A percentile compares a stretch with the other conserved stretches of the same genome.
phyloP scores from a whole-genome alignment of 805 yeast genomes.

The Hanseniaspora thailandica region DNA sequence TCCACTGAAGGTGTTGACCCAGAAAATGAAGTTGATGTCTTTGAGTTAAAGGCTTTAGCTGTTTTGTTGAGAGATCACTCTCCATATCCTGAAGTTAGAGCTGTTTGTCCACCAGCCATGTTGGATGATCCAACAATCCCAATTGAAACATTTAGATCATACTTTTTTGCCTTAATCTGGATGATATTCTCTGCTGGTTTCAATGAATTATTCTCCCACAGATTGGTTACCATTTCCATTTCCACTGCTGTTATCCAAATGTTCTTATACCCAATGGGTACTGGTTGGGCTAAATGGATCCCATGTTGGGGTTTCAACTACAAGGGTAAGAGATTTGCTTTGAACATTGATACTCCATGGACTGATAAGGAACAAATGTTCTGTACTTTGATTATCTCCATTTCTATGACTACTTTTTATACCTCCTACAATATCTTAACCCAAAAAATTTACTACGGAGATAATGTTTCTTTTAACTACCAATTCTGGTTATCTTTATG shows the following conservation, averaged over 20 bases:
- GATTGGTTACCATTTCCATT: constrained; percentile 40
- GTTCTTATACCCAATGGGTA: constrained; percentile 38
- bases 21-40: constrained; percentile 19
- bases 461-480: constrained; percentile 34
- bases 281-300: constrained; percentile 30
- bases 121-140: constrained; percentile 38
- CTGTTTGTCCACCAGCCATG: constrained; percentile 38
- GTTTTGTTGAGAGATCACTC: constrained; percentile 34
- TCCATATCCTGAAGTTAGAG: constrained; percentile 58
- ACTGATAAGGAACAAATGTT: constrained; percentile 54
- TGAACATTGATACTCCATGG: constrained; percentile 55
- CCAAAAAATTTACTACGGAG: constrained; percentile 27
- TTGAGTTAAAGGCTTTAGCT: constrained; percentile 27
- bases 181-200: constrained; percentile 42
- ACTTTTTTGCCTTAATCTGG: constrained; percentile 35
- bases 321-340: constrained; percentile 31
- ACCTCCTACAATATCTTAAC: constrained; percentile 31
- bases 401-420: constrained; percentile 29
- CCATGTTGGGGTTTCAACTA: constrained; percentile 38
- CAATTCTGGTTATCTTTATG: constrained; percentile 41
- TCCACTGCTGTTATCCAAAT: constrained; percentile 37
- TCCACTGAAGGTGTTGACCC: constrained; percentile 23
- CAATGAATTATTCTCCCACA: constrained; percentile 46
- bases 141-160: constrained; percentile 38
- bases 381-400: constrained; percentile 37